Conservation (phyloP, 2,329 filamentous ascomycete species). For the Pseudocercospora macadamiae region DNA sequence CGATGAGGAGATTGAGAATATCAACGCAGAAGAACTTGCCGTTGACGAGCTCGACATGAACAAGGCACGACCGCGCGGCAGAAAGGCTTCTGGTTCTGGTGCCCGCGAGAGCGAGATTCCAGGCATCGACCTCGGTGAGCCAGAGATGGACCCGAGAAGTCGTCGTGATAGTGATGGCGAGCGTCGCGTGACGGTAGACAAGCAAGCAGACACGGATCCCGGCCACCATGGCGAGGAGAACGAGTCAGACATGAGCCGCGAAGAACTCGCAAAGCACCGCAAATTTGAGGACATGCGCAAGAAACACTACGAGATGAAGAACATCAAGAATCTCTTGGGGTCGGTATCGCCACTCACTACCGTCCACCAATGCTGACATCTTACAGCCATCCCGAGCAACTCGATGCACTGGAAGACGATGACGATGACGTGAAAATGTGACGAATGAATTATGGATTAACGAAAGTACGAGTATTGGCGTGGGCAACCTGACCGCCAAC, state of each 20-base stretch:
- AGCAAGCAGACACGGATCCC: slow-evolving; percentile 44
- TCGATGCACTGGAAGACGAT: slow-evolving; percentile 45
- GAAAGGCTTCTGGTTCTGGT: slow-evolving; percentile 30
- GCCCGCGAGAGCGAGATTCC: slow-evolving; percentile 78
- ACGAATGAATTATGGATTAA: background rate
- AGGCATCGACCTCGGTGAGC: slow-evolving; percentile 86
- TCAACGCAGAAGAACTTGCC: slow-evolving; percentile 71
- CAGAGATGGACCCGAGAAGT: slow-evolving; percentile 61
- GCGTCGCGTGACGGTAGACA: slow-evolving; percentile 82
- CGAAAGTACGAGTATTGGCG: background rate
- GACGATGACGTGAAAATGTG: slow-evolving; percentile 35
- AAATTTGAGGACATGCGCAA: slow-evolving; percentile 90
- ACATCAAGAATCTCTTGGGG: slow-evolving; percentile 86
- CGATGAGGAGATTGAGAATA: slow-evolving; percentile 69
- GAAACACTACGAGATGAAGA: slow-evolving; percentile 98
- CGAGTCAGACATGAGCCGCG: slow-evolving; percentile 57
- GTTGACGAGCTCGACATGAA: slow-evolving; percentile 68
- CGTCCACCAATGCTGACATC: slow-evolving; percentile 18
- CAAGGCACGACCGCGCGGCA: slow-evolving; percentile 45
- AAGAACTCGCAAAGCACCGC: slow-evolving; percentile 87
- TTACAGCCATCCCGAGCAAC: slow-evolving; percentile 46
- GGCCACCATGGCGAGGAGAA: slow-evolving; percentile 63
- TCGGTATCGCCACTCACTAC: slow-evolving; percentile 43
- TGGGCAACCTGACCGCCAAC: background rate
- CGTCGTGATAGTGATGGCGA: slow-evolving; percentile 51